Base-by-base conservation (phyloP, 371 early-diverging fungal species). In the Parasitella parasitica region DNA sequence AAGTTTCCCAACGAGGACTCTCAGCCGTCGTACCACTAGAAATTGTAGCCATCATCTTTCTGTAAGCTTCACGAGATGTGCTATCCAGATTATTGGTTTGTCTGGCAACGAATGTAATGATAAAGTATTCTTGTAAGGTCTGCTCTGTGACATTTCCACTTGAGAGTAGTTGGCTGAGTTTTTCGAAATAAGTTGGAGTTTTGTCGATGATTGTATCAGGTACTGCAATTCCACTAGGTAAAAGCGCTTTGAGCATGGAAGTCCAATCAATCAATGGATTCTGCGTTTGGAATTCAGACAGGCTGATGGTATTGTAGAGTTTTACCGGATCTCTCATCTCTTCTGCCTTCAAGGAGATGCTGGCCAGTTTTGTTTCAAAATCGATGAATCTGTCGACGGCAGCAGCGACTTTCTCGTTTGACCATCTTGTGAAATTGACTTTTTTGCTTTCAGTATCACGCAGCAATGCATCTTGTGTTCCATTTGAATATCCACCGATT, bases 281-380 rank as follows among this genome's bases (percentile, higher is more conserved):
- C 3, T 59, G 32, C 7, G 59, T 20, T 46, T 74, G 64, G 6
- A 88, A 69, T 6, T 77, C 64, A 6, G 63, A 54, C 1, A 86
- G 20, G 5, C 72, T 55, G 24, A 64, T 55, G 11, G 80, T 78
- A 57, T 89, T 87, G 59, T 87, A 89, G 2, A 66, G 72, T 49
- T 70, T 68, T 20, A 70, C 67, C 5, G 86, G 84, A 59, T 86
- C 80, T 43, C 59, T 63, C 27, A 75, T 54, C 20, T 84, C 84
- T 18, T 78, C 81, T 16, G 75, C 37, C 52, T 59, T 59, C n/a
- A 75, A 52, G 13, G 59, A 67, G 4, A 67, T 63, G 4, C 58
- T 58, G 9, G 89, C 86, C 34, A 88, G 37, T 26, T 69, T 35
- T 3, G 43, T 73, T 61, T 88, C 88, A 43, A 88, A 80, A 6